Conservation (phyloP, 345 rosid species). For the Hibiscus tridactylites region DNA sequence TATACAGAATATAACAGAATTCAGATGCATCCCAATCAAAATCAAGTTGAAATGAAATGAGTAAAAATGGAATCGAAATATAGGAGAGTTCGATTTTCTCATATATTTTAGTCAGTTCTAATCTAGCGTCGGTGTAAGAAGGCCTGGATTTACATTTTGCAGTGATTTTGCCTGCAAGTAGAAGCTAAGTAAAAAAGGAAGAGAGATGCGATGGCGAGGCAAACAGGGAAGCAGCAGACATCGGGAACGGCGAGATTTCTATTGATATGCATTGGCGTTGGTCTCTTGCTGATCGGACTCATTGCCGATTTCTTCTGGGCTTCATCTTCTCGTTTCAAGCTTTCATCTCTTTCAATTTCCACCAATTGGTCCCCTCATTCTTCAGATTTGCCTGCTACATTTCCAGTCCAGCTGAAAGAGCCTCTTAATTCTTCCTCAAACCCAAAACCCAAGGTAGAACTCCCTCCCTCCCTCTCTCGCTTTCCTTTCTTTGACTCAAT, state of each 20-base stretch:
- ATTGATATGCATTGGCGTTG: conserved; percentile 32
- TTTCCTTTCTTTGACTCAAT: neutral
- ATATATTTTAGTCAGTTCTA: no score
- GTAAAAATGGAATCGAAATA: no score
- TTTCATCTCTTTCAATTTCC: conserved; percentile 21
- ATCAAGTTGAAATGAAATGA: no score
- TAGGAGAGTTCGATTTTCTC: no score
- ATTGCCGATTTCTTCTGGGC: conserved; percentile 81
- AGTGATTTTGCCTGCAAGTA: neutral
- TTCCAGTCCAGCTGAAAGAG: neutral
- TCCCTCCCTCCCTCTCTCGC: neutral
- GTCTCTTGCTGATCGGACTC: conserved; percentile 47
- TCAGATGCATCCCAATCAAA: no score
- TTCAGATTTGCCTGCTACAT: conserved; percentile 4
- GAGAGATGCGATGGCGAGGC: conserved; percentile 26
- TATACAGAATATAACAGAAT: no score
- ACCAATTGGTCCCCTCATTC: conserved; percentile 17
- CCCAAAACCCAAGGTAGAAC: conserved; percentile 10
- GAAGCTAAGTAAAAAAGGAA: neutral
- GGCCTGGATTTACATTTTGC: neutral
- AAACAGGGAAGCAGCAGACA: conserved; percentile 37
- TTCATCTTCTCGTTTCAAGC: conserved; percentile 47
- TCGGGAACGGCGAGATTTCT: conserved; percentile 15
- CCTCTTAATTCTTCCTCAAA: conserved; percentile 2
- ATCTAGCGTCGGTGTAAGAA: neutral